A percentile compares a stretch with the other conserved stretches of the same genome.
phyloP scores from a whole-genome alignment of 345 rosid species.

The Eucalyptus cladocalyx region DNA sequence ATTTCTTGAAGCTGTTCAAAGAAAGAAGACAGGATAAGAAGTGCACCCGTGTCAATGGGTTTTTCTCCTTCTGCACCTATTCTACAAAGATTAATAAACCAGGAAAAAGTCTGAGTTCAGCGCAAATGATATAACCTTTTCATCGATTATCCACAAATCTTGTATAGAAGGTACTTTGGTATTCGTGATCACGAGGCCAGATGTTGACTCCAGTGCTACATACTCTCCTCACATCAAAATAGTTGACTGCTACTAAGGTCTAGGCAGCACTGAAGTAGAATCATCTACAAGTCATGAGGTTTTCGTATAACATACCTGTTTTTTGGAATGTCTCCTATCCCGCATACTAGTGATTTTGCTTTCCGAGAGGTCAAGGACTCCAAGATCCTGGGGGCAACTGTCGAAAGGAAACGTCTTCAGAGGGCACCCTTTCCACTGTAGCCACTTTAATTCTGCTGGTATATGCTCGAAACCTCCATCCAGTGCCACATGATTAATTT shows the following conservation, averaged over 20 bases:
- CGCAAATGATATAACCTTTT: neutral
- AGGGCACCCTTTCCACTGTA: constrained; percentile 59
- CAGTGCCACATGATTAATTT: constrained; percentile 38
- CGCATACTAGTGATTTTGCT: constrained; percentile 30
- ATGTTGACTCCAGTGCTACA: neutral
- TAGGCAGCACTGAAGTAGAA: neutral
- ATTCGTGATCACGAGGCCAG: neutral
- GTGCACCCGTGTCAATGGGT: neutral
- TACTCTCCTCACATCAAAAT: neutral
- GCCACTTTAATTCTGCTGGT: constrained; percentile 46
- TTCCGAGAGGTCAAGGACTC: constrained; percentile 69
- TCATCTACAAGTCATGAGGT: neutral
- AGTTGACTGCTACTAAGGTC: neutral
- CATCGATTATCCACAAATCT: neutral
- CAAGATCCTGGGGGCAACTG: constrained; percentile 22
- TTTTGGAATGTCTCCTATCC: neutral
- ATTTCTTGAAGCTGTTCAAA: neutral
- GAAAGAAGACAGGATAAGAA: neutral
- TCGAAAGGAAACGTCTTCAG: constrained; percentile 28
- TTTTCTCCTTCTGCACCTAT: neutral
- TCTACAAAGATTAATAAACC: neutral
- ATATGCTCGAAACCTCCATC: constrained; percentile 36
- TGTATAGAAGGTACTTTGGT: neutral
- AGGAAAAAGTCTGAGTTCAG: neutral
- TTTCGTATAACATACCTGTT: neutral